Percentiles rank a stretch among this genome's conserved stretches.
Evolutionary conservation across 1,139 yeast species (phyloP).

Genomic region (Sugiyamaella xylanicola): DNA sequence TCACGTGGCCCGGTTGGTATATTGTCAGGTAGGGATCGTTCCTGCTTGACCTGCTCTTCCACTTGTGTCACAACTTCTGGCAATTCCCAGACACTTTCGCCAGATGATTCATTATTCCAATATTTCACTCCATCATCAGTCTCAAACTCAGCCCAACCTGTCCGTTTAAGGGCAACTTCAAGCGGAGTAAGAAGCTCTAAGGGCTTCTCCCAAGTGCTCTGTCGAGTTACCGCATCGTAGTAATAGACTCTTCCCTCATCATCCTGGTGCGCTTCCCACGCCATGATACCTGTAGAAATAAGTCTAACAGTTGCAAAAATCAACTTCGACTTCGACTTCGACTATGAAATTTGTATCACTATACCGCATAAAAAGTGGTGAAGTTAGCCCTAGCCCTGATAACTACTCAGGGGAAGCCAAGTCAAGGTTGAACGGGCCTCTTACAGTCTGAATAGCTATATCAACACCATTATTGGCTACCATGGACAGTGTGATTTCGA

Average conservation of each 20-base stretch:
- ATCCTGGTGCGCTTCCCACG: conserved; percentile 69
- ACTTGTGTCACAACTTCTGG: conserved; percentile 51
- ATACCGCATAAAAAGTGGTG: background rate
- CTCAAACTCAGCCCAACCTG: conserved; percentile 62
- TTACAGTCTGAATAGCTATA: too few relatives aligned
- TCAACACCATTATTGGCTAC: too few relatives aligned
- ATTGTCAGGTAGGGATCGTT: too few relatives aligned
- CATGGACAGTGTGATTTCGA: too few relatives aligned
- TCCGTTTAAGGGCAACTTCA: conserved; percentile 43
- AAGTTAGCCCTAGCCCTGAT: background rate
- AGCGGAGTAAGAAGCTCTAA: conserved; percentile 47
- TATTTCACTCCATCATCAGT: conserved; percentile 74
- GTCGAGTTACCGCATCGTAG: conserved; percentile 64
- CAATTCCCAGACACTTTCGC: conserved; percentile 77
- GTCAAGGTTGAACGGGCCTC: too few relatives aligned
- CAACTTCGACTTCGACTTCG: background rate
- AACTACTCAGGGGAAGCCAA: background rate
- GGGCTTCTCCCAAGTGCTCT: conserved; percentile 85
- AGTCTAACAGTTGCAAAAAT: too few relatives aligned
- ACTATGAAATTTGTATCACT: background rate
- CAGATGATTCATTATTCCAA: conserved; percentile 67
- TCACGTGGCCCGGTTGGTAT: too few relatives aligned
- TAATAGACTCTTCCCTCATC: conserved; percentile 72
- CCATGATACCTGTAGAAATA: too few relatives aligned
- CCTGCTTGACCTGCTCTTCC: conserved; percentile 3